Percentiles rank a stretch among this genome's conserved stretches.
These are phyloP conservation scores for Leccinum laetum DNA, from an alignment of 1,284 basidiomycete genomes.

Conservation along the genomic window DNA sequence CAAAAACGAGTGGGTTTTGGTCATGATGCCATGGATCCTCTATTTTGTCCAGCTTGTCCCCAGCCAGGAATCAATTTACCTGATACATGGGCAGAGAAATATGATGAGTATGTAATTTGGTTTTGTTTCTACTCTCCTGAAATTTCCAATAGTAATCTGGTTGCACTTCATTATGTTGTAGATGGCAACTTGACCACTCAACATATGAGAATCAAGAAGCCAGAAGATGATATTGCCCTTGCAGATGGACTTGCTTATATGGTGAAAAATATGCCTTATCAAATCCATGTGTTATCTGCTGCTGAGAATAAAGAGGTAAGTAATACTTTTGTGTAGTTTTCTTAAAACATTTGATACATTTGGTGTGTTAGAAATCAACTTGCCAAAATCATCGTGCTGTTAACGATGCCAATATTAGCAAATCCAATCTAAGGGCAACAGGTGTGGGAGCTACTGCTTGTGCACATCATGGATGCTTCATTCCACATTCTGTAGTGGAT, in stretches of 20 bases:
- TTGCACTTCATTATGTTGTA: constrained; percentile 7
- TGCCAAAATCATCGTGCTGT: constrained; percentile 19
- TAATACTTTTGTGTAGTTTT: not conserved
- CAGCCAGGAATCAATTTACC: constrained; percentile 15
- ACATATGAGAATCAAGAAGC: constrained; percentile 15
- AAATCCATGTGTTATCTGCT: too few species aligned
- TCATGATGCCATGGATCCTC: not conserved
- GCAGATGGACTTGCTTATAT: constrained; percentile 18
- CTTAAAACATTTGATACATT: not conserved
- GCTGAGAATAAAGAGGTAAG: not conserved
- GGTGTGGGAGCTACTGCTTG: constrained; percentile 7
- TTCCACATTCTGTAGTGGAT: constrained; percentile 17
- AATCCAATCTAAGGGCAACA: constrained; percentile 8
- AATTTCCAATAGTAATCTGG: not conserved
- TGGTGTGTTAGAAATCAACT: constrained; percentile 6
- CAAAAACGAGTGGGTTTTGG: constrained; percentile 6
- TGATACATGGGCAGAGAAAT: not conserved
- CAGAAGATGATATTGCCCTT: constrained; percentile 9
- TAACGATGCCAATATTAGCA: constrained; percentile 7
- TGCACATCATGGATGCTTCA: constrained; percentile 14
- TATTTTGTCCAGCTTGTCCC: constrained; percentile 16
- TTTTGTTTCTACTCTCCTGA: not conserved
- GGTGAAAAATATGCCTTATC: not conserved
- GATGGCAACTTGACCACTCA: constrained; percentile 20
- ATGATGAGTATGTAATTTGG: not conserved